Evolutionary conservation across 148 eudicot genomes (phyloP), one percentile per base, ranked within the genome.

Genomic region (Silene conica): DNA sequence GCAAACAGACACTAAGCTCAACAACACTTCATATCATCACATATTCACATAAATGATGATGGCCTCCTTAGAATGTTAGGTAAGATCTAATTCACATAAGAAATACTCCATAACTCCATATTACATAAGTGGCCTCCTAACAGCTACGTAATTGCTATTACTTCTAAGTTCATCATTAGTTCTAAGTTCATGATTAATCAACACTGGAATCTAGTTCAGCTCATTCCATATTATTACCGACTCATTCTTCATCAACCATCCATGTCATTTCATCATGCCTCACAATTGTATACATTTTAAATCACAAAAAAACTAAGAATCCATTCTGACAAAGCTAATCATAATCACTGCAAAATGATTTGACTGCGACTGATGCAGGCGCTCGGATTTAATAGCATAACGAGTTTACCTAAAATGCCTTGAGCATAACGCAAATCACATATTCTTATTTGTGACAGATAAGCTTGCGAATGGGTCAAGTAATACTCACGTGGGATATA

Each of bases 1-100:
- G 73, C 57, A 69, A 46, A 23, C 63, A 41, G 72, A 45, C 72
- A 76, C 73, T 69, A 23, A 11, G 70, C 72, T 76, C 78, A 69
- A 45, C 50, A 22, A 23, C 43, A 75, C 22, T 26, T 56, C 13
- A 41, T 23, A 22, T 8, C 43, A 65, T 61, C 57, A 19, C 14
- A 41, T 67, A 38, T 54, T 61, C 57, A 19, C 14, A 41, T 67
- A 38, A 75, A 19, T n/a, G 60, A 76, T 76, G 26, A 54, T 69
- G 18, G 63, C 71, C 23, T 75, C 55, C 62, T 74, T 46, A 48
- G 34, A 57, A 43, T 68, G 58, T 59, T 45, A 75, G 73, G 72
- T 75, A 57, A 9, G 23, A 75, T 18, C 56, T 57, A 62, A 38
- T 75, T 46, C 45, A 43, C 43, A 11, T 0, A 63, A 67, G 22